These are phyloP conservation scores for Cetradonia linearis DNA, from an alignment of 495 filamentous ascomycete species.

Conservation along the genomic window DNA sequence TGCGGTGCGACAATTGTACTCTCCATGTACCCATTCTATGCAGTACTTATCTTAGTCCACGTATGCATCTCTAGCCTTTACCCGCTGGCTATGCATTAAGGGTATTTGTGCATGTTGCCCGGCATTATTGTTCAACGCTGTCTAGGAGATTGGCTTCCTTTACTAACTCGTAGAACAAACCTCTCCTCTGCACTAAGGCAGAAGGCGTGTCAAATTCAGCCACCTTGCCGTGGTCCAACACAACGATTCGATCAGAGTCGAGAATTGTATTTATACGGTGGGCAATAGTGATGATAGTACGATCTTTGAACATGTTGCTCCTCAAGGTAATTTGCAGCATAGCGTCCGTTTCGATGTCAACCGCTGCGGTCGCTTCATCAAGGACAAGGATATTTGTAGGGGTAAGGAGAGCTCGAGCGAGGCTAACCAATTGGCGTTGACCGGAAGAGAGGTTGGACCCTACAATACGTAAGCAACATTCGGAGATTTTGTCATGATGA, in stretches of 20 bases:
- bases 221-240: conserved; percentile 62
- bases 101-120: conserved; percentile 22
- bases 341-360: conserved; percentile 90
- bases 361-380: conserved; percentile 94
- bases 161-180: conserved; percentile 48
- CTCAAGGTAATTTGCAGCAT: conserved; percentile 54
- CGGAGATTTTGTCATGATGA: background rate
- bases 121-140: conserved; percentile 31
- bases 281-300: conserved; percentile 96
- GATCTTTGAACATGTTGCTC: conserved; percentile 61
- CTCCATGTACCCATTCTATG: conserved; percentile 2
- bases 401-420: conserved; percentile 86
- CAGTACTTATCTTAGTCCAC: background rate
- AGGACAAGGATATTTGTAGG: conserved; percentile 95
- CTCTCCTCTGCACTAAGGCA: conserved; percentile 41
- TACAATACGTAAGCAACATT: conserved; percentile 21
- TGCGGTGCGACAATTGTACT: background rate
- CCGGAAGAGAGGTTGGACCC: conserved; percentile 52
- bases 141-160: conserved; percentile 48
- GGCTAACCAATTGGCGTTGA: conserved; percentile 81
- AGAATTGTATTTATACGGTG: conserved; percentile 97
- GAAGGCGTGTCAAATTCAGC: conserved; percentile 50
- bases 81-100: conserved; percentile 18
- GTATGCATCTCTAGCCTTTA: background rate
- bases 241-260: conserved; percentile 82